These are phyloP conservation scores for Canna indica DNA, from an alignment of 176 grass and related monocot species.

Conservation along the genomic window DNA sequence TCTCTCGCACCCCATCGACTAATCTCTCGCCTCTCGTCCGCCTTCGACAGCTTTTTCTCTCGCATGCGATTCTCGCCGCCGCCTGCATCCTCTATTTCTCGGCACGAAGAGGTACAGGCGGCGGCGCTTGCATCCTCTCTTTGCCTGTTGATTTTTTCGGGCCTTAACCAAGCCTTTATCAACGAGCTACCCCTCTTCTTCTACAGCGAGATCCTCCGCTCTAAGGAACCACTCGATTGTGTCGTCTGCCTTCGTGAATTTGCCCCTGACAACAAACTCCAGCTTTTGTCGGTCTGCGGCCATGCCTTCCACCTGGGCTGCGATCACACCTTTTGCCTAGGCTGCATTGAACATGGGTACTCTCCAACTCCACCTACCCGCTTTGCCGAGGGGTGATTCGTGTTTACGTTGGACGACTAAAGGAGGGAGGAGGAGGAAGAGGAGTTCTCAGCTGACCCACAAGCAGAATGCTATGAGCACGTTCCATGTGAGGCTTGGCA, in stretches of 20 bases:
- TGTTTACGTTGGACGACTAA: slow-evolving; percentile 30
- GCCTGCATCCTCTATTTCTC: too few relatives aligned
- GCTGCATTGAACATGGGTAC: slow-evolving; percentile 89
- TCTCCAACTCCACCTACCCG: slow-evolving; percentile 74
- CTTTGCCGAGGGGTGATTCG: slow-evolving; percentile 59
- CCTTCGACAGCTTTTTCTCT: too few relatives aligned
- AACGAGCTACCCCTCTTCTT: slow-evolving; percentile 66
- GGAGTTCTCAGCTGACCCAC: slow-evolving; percentile 9
- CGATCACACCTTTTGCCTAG: slow-evolving; percentile 69
- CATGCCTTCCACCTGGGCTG: too few relatives aligned
- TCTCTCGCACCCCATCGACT: too few relatives aligned
- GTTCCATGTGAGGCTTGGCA: slow-evolving; percentile 67
- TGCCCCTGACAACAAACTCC: slow-evolving; percentile 52
- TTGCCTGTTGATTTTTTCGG: too few relatives aligned
- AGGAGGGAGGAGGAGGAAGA: slow-evolving; percentile 24
- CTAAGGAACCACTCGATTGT: too few relatives aligned
- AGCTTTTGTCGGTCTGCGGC: slow-evolving; percentile 70
- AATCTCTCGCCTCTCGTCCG: too few relatives aligned
- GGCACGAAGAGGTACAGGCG: too few relatives aligned
- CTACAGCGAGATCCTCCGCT: too few relatives aligned
- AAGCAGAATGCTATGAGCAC: slow-evolving; percentile 26
- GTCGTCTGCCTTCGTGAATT: slow-evolving; percentile 81
- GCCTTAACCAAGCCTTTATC: slow-evolving; percentile 58
- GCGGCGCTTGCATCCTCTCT: too few relatives aligned
- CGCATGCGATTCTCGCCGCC: too few relatives aligned